phyloP scores from a whole-genome alignment of 306 rosid genomes.

The Canavalia gladiata region DNA sequence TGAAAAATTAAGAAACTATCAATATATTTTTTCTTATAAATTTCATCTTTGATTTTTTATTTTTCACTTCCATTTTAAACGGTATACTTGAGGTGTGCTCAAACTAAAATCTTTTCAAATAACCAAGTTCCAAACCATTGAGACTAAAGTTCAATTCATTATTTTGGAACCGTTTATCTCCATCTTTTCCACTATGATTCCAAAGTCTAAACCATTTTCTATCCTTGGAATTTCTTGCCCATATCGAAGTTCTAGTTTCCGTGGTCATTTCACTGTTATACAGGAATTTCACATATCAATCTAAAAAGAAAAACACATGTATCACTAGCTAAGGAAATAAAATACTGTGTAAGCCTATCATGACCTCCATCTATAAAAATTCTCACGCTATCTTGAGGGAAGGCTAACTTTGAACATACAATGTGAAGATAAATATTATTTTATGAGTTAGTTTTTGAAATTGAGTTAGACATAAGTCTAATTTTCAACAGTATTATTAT shows the following conservation, averaged over 20 bases:
- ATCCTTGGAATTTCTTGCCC: not conserved
- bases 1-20: conserved; percentile 8
- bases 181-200: not conserved
- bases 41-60: not conserved
- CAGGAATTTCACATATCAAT: not conserved
- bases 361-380: not conserved
- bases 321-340: not conserved
- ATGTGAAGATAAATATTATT: too few relatives aligned
- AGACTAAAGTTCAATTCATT: conserved; percentile 17
- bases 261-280: conserved; percentile 1
- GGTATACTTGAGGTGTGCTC: not conserved
- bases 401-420: too few relatives aligned
- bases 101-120: not conserved
- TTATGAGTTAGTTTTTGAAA: too few relatives aligned
- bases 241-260: conserved; percentile 9
- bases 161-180: conserved; percentile 2
- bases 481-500: too few relatives aligned
- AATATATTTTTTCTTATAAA: not conserved
- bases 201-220: not conserved
- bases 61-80: conserved; percentile 15
- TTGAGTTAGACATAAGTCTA: too few relatives aligned
- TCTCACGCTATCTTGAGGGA: too few relatives aligned
- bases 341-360: not conserved
- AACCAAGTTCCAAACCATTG: conserved; percentile 12
- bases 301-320: not conserved